These are phyloP conservation scores for Odontarrhena argentea DNA, from an alignment of 345 rosid genomes.

Conservation along the genomic window DNA sequence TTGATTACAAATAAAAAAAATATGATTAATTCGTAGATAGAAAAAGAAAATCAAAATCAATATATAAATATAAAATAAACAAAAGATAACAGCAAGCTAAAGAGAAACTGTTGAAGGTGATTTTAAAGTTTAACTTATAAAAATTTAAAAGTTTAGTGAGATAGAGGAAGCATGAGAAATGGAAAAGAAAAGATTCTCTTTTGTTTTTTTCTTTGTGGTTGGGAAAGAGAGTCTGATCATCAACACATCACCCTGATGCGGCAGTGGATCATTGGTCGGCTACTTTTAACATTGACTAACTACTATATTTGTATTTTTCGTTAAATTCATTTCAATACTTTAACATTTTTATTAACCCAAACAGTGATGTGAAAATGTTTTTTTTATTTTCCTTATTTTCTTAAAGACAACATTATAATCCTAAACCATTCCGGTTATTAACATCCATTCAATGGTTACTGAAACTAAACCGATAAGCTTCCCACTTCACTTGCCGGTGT, in stretches of 20 bases:
- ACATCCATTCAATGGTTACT: conserved; percentile 8
- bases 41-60: too few relatives aligned
- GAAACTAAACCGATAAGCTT: conserved; percentile 2
- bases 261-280: conserved; percentile 37
- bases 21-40: too few relatives aligned
- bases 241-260: conserved; percentile 31
- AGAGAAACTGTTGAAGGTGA: too few relatives aligned
- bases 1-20: too few relatives aligned
- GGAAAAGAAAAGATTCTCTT: too few relatives aligned
- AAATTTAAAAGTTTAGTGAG: too few relatives aligned
- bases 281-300: conserved; percentile 16
- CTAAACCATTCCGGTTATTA: conserved; percentile 21
- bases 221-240: conserved; percentile 34
- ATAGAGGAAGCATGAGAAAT: too few relatives aligned
- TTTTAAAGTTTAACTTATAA: too few relatives aligned
- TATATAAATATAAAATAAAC: too few relatives aligned
- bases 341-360: not conserved
- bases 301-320: not conserved
- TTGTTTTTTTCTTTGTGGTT: too few relatives aligned
- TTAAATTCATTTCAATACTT: too few relatives aligned
- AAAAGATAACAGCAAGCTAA: too few relatives aligned
- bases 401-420: conserved; percentile 1
- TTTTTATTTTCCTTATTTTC: not conserved
- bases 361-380: not conserved
- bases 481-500: conserved; percentile 48